Base-by-base conservation (phyloP, 805 yeast species). In the Sugiyamaella marilandica region DNA sequence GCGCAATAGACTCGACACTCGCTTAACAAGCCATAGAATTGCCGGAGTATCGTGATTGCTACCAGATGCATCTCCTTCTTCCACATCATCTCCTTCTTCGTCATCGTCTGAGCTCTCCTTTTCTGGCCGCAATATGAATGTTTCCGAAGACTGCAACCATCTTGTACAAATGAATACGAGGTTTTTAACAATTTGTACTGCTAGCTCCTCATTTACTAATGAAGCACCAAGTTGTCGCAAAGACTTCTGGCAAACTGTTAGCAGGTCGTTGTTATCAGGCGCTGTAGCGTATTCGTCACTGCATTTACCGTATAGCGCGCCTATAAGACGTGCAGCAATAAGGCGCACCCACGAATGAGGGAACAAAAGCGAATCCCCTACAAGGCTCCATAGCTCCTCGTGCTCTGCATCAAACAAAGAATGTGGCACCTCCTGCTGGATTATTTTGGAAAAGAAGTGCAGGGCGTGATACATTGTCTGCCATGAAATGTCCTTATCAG, bases 271-370 rank as follows among this genome's bases (percentile, higher is more conserved):
- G 1, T 32, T 29, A 8, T 43, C 49, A 16, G 7, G 8, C 43
- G 7, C 43, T 10, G 5, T 16, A 21, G 24, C 14, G 43, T 19
- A 16, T 9, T 34, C 53, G 13, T 64, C 60, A 34, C 72, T 68
- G 29, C 61, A 45, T 48, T 76, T 73, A 8, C 76, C 62, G 52
- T 87, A 70, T 47, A 85, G 64, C 1, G 69, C 62, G 1, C 84
- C 83, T 37, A 83, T 65, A 33, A 88, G 70, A 50, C 91, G 74
- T 5, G 84, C 70, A 1, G 95, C 73, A 4, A 78, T 70, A 54
- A 85, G 73, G 61, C 97, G 80, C 5, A 91, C 85, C 98, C 98
- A 91, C 1, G 94, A 76, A 68, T 91, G 97, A 1, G 97, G 97
- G 65, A 80, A 91, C 49, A 91, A 71, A 50, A 90, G 73, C 29